Percentiles rank a stretch among this genome's conserved stretches.
Evolutionary conservation across 306 rosid species (phyloP).

Genomic region (Malus sieversii): DNA sequence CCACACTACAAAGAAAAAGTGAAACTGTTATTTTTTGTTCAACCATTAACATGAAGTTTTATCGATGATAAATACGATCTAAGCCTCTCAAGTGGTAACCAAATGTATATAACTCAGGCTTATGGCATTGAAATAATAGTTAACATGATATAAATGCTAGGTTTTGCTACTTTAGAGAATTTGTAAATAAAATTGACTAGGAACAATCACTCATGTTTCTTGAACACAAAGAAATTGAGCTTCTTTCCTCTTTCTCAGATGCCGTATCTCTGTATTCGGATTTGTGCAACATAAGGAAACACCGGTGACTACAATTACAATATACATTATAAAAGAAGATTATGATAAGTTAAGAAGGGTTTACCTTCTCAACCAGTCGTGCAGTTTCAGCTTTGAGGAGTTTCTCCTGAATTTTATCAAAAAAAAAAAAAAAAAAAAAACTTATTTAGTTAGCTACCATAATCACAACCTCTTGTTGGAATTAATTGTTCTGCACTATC

Average conservation of each 20-base stretch:
- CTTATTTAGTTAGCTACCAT: not conserved
- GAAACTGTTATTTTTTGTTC: not conserved
- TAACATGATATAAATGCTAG: not conserved
- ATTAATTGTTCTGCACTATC: not conserved
- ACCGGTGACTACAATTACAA: not conserved
- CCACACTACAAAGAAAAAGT: conserved; percentile 24
- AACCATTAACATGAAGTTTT: no score
- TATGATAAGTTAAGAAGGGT: not conserved
- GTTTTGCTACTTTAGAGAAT: not conserved
- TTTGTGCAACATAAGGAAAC: not conserved
- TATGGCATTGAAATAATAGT: not conserved
- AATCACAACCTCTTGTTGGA: not conserved
- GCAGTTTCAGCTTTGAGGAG: conserved; percentile 49
- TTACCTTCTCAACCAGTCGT: conserved; percentile 61
- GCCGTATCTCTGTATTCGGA: not conserved
- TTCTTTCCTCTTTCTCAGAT: not conserved
- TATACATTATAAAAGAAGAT: not conserved
- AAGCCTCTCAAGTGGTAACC: not conserved
- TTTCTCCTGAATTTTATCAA: conserved; percentile 46
- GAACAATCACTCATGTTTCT: not conserved
- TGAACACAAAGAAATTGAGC: no score
- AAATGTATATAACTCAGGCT: not conserved
- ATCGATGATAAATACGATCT: no score
- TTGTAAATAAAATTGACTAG: not conserved
- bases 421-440: not conserved